Conservation (phyloP, 2,329 filamentous ascomycete genomes). For the Colletotrichum zoysiae region DNA sequence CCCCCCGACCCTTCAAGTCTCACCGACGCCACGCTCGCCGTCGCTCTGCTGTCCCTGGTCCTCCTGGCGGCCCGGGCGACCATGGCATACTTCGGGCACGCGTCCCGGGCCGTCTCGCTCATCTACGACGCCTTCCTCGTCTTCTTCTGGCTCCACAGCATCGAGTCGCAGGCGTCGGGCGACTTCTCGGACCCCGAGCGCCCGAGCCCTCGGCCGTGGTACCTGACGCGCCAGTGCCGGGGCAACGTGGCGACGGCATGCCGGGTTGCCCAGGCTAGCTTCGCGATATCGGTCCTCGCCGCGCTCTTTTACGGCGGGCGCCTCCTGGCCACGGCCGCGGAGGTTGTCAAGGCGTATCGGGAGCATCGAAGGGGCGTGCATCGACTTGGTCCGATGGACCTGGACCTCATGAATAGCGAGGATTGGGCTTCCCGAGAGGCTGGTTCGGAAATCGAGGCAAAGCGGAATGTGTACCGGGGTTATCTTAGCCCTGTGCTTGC, state of each 20-base stretch:
- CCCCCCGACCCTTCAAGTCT: slow-evolving; percentile 40
- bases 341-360: not conserved
- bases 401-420: slow-evolving; percentile 5
- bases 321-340: not conserved
- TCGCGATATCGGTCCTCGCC: slow-evolving; percentile 18
- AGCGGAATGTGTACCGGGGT: slow-evolving; percentile 14
- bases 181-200: slow-evolving; percentile 46
- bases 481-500: slow-evolving; percentile 35
- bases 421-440: not conserved
- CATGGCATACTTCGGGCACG: slow-evolving; percentile 43
- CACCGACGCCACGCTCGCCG: slow-evolving; percentile 47
- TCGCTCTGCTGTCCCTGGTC: slow-evolving; percentile 47
- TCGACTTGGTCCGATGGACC: not conserved
- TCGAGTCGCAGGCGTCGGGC: slow-evolving; percentile 44
- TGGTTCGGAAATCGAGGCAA: not conserved
- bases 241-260: not conserved
- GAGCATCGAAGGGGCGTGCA: not conserved
- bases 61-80: slow-evolving; percentile 46
- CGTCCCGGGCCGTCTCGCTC: slow-evolving; percentile 41
- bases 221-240: slow-evolving; percentile 45
- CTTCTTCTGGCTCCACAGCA: slow-evolving; percentile 46
- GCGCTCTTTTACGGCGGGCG: slow-evolving; percentile 10
- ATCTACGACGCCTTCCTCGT: slow-evolving; percentile 49
- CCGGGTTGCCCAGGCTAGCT: slow-evolving; percentile 20
- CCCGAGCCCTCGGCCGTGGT: slow-evolving; percentile 47